Conservation (phyloP, 306 rosid genomes). For the Fragaria iinumae region DNA sequence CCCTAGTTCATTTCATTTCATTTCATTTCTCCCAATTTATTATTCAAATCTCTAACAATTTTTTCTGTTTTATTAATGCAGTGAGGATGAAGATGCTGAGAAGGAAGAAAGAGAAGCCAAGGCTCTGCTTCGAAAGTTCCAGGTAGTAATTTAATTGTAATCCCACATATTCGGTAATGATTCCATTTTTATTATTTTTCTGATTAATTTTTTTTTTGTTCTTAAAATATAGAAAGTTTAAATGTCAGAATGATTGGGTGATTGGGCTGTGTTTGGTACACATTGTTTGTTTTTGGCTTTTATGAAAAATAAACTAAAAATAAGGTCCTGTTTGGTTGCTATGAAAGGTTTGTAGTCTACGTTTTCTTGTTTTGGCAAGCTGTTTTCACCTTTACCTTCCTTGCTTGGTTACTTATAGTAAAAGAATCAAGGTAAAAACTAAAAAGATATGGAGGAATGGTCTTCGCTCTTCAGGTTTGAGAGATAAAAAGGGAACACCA, state of each 20-base stretch:
- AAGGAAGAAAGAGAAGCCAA: conserved; percentile 30
- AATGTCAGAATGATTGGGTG: not conserved
- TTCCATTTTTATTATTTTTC: not conserved
- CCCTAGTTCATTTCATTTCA: not conserved
- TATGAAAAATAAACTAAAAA: not conserved
- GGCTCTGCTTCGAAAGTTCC: conserved; percentile 41
- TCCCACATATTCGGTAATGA: not conserved
- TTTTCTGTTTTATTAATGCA: conserved; percentile 32
- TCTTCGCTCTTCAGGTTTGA: not conserved
- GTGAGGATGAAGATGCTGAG: conserved; percentile 41
- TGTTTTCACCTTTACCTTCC: not conserved
- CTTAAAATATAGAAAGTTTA: not conserved
- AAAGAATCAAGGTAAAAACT: not conserved
- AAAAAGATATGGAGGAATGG: not conserved
- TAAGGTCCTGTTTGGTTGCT: conserved; percentile 13
- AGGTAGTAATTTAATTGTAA: conserved; percentile 28
- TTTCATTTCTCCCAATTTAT: not conserved
- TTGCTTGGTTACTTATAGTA: not conserved
- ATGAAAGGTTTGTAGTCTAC: conserved; percentile 1
- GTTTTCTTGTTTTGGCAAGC: not conserved
- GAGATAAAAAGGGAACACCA: not conserved
- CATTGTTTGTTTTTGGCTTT: not conserved
- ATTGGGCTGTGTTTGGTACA: not conserved
- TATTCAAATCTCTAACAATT: not conserved
- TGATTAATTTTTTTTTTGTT: not conserved